Evolutionary conservation across 148 eudicot genomes (phyloP), one percentile per base, ranked within the genome.

Genomic region (Pouteria glomerata): DNA sequence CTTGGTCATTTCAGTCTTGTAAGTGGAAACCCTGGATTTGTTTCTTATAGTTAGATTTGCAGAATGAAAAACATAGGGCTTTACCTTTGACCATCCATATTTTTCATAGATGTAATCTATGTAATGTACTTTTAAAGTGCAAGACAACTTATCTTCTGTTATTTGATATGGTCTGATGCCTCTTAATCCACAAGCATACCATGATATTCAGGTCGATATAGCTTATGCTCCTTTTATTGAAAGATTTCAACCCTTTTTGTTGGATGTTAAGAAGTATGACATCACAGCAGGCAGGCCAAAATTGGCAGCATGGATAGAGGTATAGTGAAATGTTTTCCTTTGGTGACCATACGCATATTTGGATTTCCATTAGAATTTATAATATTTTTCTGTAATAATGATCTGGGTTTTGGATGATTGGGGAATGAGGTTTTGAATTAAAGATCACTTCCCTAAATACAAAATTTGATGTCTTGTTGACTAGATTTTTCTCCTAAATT

Each of bases 161-260:
- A n/a, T 30, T 21, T 16, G 3, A 41, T 11, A 4, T 69, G 37
- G 12, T 42, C 21, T 30, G 58, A 35, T 30, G 23, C 42, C 14
- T 37, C n/a, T 33, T 73, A 57, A 59, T 50, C 16, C 48, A 56
- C 61, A 33, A 51, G 30, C 1, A 18, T n/a, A 51, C 30, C 63
- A 8, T 63, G 1, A 31, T 39, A 37, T 66, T 26, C 56, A 66
- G 69, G 69, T 66, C 77, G 91, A 91, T 70, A 85, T 91, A 67
- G 97, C 94, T 63, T 91, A 91, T 81, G 87, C 77, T 74, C 94
- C 97, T 30, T 84, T 91, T 57, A 72, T 91, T 73, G 94, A 89
- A 79, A 87, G 97, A 74, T 87, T 80, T 70, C 81, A 81, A 42
- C 81, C 86, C 34, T 89, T 83, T 81, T 68, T 91, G 71, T 63